phyloP scores from a whole-genome alignment of 2,329 filamentous ascomycete genomes.

The Neurospora sp. region DNA sequence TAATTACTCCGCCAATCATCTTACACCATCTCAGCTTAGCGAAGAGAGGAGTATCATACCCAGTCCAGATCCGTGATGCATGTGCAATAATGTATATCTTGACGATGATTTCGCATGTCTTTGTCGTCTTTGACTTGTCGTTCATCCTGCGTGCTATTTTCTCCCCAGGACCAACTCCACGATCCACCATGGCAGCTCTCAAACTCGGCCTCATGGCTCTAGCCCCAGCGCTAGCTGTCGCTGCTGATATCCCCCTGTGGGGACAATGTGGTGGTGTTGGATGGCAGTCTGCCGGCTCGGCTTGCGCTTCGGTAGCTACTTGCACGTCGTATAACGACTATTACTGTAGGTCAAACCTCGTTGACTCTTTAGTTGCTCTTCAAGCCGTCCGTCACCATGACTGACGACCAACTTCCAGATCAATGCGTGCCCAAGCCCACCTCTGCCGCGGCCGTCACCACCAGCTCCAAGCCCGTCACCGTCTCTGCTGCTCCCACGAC shows the following conservation, averaged over 20 bases:
- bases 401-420: constrained; percentile 5
- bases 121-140: not conserved
- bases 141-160: not conserved
- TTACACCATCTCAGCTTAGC: constrained; percentile 10
- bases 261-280: constrained; percentile 13
- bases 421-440: constrained; percentile 12
- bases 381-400: not conserved
- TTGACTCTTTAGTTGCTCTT: not conserved
- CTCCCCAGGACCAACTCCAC: not conserved
- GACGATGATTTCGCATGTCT: not conserved
- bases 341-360: constrained; percentile 9
- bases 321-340: constrained; percentile 13
- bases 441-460: not conserved
- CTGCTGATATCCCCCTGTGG: constrained; percentile 5
- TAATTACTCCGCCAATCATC: constrained; percentile 18
- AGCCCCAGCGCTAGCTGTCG: not conserved
- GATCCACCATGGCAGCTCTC: constrained; percentile 1
- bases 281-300: constrained; percentile 1
- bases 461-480: constrained; percentile 5
- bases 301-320: constrained; percentile 8
- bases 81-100: not conserved
- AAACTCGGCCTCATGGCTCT: constrained; percentile 7
- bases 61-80: not conserved
- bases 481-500: not conserved
- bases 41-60: not conserved